Evolutionary conservation across 306 rosid genomes (phyloP).

Genomic region (Hylodesmum podocarpum): DNA sequence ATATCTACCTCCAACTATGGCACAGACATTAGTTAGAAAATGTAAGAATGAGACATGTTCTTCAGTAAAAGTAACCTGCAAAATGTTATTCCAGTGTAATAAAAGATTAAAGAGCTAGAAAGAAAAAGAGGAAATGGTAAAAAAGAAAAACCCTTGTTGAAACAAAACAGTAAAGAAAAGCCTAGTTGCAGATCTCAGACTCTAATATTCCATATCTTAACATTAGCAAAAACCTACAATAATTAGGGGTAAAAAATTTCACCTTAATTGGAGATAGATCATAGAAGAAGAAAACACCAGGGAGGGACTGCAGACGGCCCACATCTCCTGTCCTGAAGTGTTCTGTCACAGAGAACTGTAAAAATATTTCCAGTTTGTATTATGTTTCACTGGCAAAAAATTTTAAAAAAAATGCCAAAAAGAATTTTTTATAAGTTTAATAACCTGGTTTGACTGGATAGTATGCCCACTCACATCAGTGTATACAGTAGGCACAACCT

Average conservation of each 20-base stretch:
- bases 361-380: constrained; percentile 27
- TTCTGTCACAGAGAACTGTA: constrained; percentile 98
- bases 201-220: not conserved
- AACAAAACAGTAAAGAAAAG: constrained; percentile 7
- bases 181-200: constrained; percentile 5
- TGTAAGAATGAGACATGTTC: constrained; percentile 88
- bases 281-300: constrained; percentile 95
- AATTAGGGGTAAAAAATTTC: constrained; percentile 1
- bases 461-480: constrained; percentile 78
- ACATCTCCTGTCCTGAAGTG: constrained; percentile 74
- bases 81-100: constrained; percentile 16
- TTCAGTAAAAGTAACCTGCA: constrained; percentile 85
- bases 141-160: not conserved
- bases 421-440: constrained; percentile 5
- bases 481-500: constrained; percentile 98
- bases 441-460: constrained; percentile 95
- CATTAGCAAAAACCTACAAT: not conserved
- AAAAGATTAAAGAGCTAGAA: not conserved
- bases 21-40: constrained; percentile 94
- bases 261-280: constrained; percentile 99
- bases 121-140: not conserved
- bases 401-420: constrained; percentile 2
- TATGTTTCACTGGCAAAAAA: not conserved
- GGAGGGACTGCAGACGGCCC: constrained; percentile 81
- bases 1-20: constrained; percentile 92